These are phyloP conservation scores for Pontederia crassipes DNA, from an alignment of 176 grass and related monocot genomes.

Conservation along the genomic window DNA sequence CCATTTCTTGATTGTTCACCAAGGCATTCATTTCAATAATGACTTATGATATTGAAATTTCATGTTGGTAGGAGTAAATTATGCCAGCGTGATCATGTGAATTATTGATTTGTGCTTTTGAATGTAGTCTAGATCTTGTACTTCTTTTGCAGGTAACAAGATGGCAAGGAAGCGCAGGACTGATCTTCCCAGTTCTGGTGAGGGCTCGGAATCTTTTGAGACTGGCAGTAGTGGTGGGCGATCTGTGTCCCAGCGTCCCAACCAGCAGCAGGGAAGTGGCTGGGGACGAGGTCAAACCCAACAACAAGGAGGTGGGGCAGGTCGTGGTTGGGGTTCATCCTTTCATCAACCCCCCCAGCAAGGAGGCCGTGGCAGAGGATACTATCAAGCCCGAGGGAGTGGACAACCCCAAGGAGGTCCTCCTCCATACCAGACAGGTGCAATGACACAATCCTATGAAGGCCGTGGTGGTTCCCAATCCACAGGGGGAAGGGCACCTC, in stretches of 20 bases:
- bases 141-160: neutral
- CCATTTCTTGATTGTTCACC: no score
- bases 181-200: conserved; percentile 18
- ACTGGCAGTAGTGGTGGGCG: conserved; percentile 19
- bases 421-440: conserved; percentile 16
- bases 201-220: conserved; percentile 23
- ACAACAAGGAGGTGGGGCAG: conserved; percentile 19
- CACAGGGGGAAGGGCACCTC: conserved; percentile 24
- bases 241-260: neutral
- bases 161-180: conserved; percentile 42
- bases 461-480: conserved; percentile 1
- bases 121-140: no score
- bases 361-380: conserved; percentile 17
- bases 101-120: no score
- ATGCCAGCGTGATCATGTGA: no score
- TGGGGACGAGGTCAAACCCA: neutral
- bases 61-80: no score
- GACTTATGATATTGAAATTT: no score
- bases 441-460: conserved; percentile 12
- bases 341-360: conserved; percentile 18
- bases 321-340: neutral
- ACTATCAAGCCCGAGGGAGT: conserved; percentile 25
- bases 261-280: conserved; percentile 13
- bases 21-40: no score
- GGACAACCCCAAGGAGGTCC: conserved; percentile 16